Evolutionary conservation across 306 rosid species (phyloP).

Genomic region (Quillaja saponaria): DNA sequence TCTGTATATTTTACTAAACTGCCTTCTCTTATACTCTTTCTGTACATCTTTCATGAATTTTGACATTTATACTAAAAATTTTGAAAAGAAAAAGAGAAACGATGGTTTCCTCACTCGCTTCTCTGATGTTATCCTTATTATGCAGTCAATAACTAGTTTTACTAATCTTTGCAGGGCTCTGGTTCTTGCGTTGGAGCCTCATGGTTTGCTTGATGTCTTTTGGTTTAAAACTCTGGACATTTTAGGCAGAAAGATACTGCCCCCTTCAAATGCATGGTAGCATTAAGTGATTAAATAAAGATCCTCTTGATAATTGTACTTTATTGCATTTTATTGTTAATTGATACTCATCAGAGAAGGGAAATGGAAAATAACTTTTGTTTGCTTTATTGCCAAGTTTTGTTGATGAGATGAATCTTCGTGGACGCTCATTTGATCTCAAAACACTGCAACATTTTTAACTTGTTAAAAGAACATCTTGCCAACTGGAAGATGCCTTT

Average conservation of each 20-base stretch:
- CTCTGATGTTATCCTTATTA: slow-evolving; percentile 9
- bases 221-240: slow-evolving; percentile 32
- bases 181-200: slow-evolving; percentile 31
- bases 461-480: neutral
- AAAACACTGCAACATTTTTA: no score
- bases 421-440: neutral
- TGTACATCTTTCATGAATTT: no score
- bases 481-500: neutral
- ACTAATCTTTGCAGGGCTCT: slow-evolving; percentile 31
- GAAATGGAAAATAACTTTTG: neutral
- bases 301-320: slow-evolving; percentile 29
- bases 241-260: slow-evolving; percentile 39
- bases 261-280: slow-evolving; percentile 40
- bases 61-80: no score
- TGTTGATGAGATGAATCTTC: slow-evolving; percentile 11
- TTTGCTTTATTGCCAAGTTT: slow-evolving; percentile 8
- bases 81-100: no score
- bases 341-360: slow-evolving; percentile 15
- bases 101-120: neutral
- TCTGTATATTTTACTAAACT: no score
- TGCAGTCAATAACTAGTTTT: slow-evolving; percentile 13
- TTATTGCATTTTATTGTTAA: slow-evolving; percentile 27
- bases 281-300: slow-evolving; percentile 43
- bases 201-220: slow-evolving; percentile 26
- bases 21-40: no score